phyloP scores from a whole-genome alignment of 192 early-diverging fungal species.

The Entophlyctis luteolus region DNA sequence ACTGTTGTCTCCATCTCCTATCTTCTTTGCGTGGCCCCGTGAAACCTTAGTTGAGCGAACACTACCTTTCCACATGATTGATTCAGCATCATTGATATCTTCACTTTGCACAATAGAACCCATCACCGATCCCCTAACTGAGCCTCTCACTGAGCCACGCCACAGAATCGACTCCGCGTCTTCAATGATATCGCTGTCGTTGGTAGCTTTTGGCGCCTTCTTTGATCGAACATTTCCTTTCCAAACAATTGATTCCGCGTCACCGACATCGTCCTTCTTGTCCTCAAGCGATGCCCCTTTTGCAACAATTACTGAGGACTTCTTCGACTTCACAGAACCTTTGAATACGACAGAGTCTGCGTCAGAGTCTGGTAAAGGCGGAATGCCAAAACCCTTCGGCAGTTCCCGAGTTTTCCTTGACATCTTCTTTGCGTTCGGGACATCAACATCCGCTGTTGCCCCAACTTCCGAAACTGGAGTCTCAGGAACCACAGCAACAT shows the following conservation, averaged over 20 bases:
- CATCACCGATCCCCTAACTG: no score
- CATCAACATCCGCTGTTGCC: no score
- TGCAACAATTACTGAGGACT: neutral
- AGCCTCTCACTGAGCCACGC: neutral
- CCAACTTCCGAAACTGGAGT: no score
- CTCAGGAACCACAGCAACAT: no score
- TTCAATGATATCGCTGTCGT: neutral
- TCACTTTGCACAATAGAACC: neutral
- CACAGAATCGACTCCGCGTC: slow-evolving; percentile 13
- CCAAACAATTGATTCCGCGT: slow-evolving; percentile 15
- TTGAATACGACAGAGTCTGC: slow-evolving; percentile 10
- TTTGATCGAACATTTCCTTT: slow-evolving; percentile 12
- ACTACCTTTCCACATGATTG: slow-evolving; percentile 7
- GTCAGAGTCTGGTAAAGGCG: neutral
- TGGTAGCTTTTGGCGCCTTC: neutral
- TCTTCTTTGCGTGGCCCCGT: neutral
- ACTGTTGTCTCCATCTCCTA: neutral
- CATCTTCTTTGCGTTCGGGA: no score
- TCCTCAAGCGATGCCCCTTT: neutral
- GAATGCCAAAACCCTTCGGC: no score
- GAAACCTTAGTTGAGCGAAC: slow-evolving; percentile 11
- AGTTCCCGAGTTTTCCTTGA: no score
- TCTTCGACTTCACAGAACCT: slow-evolving; percentile 14
- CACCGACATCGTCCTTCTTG: neutral
- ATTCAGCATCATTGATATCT: slow-evolving; percentile 3